These are phyloP conservation scores for Candida sithepensis DNA, from an alignment of 805 yeast species.

Conservation along the genomic window DNA sequence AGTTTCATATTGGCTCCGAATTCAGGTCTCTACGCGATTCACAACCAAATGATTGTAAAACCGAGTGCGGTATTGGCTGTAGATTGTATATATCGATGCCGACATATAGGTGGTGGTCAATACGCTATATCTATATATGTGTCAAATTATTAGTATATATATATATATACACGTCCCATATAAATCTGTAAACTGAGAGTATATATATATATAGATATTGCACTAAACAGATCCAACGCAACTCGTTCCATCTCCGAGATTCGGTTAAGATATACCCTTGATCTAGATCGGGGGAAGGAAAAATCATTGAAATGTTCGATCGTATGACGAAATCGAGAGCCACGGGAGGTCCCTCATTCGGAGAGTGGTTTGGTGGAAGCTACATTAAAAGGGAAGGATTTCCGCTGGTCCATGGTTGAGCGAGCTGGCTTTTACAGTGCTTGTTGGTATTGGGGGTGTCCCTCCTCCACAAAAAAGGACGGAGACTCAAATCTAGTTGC, in stretches of 20 bases:
- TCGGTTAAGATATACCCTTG: background rate
- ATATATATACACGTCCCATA: too few species aligned
- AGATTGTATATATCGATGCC: background rate
- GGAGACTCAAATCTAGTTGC: too few species aligned
- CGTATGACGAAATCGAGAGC: background rate
- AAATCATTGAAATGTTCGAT: background rate
- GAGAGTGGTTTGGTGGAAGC: background rate
- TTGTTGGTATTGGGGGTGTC: background rate
- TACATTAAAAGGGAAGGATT: background rate
- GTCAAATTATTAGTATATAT: too few species aligned
- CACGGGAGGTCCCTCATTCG: background rate
- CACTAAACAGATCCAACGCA: background rate
- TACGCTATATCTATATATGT: background rate
- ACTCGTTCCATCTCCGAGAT: background rate
- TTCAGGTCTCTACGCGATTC: background rate
- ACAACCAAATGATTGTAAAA: slow-evolving; percentile 4
- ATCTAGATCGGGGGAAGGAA: too few species aligned
- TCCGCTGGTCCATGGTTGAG: background rate
- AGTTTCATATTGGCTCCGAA: too few species aligned
- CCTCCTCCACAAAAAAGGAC: background rate
- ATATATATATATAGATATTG: background rate
- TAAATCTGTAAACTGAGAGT: background rate
- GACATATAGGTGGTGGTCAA: background rate
- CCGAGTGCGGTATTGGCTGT: slow-evolving; percentile 17
- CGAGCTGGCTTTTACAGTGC: background rate